Conservation (phyloP, 2,329 filamentous ascomycete species). For the Drechmeria coniospora region DNA sequence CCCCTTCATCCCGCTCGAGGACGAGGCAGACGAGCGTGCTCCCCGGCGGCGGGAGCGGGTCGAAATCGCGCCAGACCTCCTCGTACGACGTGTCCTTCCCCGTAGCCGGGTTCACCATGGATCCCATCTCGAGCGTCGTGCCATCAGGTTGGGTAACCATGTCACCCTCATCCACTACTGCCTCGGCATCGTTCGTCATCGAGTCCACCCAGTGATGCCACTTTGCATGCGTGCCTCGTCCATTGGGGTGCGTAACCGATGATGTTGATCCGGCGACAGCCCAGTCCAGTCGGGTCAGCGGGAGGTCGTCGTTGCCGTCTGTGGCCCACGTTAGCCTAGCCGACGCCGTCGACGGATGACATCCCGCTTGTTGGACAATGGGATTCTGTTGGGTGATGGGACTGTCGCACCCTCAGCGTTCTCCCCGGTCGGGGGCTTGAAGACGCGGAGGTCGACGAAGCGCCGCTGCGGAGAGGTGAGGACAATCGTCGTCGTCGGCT, state of each 20-base stretch:
- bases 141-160: constrained; percentile 30
- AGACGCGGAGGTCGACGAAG: constrained; percentile 48
- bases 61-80: constrained; percentile 46
- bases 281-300: constrained; percentile 39
- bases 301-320: constrained; percentile 6
- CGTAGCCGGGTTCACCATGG: constrained; percentile 42
- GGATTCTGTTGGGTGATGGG: background rate
- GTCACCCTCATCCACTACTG: constrained; percentile 37
- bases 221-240: constrained; percentile 18
- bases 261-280: constrained; percentile 44
- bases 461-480: constrained; percentile 40
- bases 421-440: constrained; percentile 14
- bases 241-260: constrained; percentile 9
- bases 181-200: constrained; percentile 22
- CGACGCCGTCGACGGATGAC: constrained; percentile 4
- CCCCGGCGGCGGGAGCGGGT: constrained; percentile 10
- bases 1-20: constrained; percentile 20
- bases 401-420: background rate
- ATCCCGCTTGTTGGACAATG: background rate
- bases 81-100: constrained; percentile 41
- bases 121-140: constrained; percentile 38
- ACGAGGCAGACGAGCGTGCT: constrained; percentile 19
- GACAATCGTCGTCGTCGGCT: constrained; percentile 50
- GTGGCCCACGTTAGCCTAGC: background rate
- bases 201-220: constrained; percentile 50